Conservation (phyloP, 2,329 filamentous ascomycete genomes). For the Pseudogymnoascus sp. region DNA sequence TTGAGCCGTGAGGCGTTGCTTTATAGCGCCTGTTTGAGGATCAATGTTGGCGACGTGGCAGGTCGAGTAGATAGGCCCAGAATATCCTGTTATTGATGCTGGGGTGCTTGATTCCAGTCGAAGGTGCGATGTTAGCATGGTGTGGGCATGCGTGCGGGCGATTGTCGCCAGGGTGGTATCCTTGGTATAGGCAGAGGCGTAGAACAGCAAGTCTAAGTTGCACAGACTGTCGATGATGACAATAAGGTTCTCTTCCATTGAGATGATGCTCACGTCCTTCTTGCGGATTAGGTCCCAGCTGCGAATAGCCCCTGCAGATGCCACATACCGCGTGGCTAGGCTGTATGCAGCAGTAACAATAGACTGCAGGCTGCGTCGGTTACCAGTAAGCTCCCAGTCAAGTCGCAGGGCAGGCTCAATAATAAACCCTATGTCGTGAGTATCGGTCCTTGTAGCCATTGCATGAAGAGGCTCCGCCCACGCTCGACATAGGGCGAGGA, state of each 20-base stretch:
- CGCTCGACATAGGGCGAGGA: conserved; percentile 20
- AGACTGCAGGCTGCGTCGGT: conserved; percentile 31
- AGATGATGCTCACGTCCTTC: conserved; percentile 23
- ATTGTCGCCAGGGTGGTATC: conserved; percentile 27
- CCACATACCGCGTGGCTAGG: conserved; percentile 36
- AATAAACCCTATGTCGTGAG: conserved; percentile 48
- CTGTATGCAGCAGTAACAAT: conserved; percentile 37
- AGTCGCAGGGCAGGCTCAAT: conserved; percentile 39
- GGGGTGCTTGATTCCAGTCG: conserved; percentile 26
- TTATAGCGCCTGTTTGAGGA: conserved; percentile 27
- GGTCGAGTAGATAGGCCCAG: conserved; percentile 20
- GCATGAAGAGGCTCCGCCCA: conserved; percentile 31
- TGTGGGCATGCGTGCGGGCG: conserved; percentile 34
- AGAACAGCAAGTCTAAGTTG: conserved; percentile 34
- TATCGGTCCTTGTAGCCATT: conserved; percentile 38
- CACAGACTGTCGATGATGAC: conserved; percentile 38
- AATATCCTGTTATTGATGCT: conserved; percentile 3
- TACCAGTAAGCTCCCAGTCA: conserved; percentile 39
- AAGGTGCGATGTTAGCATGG: conserved; percentile 33
- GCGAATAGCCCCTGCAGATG: conserved; percentile 35
- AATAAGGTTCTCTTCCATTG: conserved; percentile 27
- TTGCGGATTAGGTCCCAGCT: conserved; percentile 38
- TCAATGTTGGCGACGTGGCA: conserved; percentile 36
- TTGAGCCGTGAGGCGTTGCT: conserved; percentile 33
- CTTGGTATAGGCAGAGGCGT: conserved; percentile 29